Conservation (phyloP, 805 yeast species). For the Metschnikowia lunata region DNA sequence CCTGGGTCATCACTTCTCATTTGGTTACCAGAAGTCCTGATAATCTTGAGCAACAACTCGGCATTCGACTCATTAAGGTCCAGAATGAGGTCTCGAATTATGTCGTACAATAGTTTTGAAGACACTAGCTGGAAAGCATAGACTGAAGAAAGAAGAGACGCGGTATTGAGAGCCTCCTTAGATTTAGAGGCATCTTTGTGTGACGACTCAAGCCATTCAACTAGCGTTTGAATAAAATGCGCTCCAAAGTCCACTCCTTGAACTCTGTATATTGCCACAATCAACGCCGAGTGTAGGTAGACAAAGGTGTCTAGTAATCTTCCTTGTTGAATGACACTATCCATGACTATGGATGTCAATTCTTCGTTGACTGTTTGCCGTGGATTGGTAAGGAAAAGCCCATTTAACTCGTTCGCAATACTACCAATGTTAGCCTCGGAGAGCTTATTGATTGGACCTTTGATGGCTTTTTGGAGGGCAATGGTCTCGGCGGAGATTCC, state of each 20-base stretch:
- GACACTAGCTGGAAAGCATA: conserved; percentile 76
- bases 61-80: conserved; percentile 68
- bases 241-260: conserved; percentile 94
- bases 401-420: conserved; percentile 65
- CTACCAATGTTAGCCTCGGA: conserved; percentile 78
- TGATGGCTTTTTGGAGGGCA: conserved; percentile 58
- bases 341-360: conserved; percentile 58
- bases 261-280: conserved; percentile 66
- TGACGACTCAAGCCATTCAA: conserved; percentile 59
- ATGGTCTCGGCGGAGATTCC: conserved; percentile 36
- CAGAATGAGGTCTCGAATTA: conserved; percentile 51
- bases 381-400: conserved; percentile 60
- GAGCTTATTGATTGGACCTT: conserved; percentile 82
- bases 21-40: conserved; percentile 76
- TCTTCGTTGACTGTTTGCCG: conserved; percentile 75
- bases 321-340: conserved; percentile 58
- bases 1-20: conserved; percentile 87
- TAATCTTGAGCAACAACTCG: conserved; percentile 67
- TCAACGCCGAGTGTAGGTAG: conserved; percentile 71
- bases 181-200: conserved; percentile 28
- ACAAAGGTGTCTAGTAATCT: conserved; percentile 75
- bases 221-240: conserved; percentile 67
- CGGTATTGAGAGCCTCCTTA: conserved; percentile 57
- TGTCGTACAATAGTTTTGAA: conserved; percentile 70
- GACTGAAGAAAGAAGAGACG: conserved; percentile 70